These are phyloP conservation scores for Yamagishiella unicocca DNA, from an alignment of 139 green algal species.

Conservation along the genomic window DNA sequence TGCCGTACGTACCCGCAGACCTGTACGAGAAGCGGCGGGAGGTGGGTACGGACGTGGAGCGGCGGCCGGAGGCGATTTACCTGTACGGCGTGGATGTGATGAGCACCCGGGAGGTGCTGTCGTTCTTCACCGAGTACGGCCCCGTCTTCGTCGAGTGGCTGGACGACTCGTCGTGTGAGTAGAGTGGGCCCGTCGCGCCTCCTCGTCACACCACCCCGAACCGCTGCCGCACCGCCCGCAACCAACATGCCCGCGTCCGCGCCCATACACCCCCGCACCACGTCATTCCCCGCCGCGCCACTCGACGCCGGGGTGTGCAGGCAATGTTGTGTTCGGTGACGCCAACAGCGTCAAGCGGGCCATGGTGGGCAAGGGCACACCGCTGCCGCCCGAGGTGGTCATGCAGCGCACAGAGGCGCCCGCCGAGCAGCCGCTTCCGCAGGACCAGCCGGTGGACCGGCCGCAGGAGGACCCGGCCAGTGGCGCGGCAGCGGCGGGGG, in stretches of 20 bases:
- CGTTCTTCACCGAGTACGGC: slow-evolving; percentile 80
- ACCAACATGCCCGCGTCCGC: too few species aligned
- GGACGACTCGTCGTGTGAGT: slow-evolving; percentile 84
- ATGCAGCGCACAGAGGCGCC: neutral
- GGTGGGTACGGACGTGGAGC: slow-evolving; percentile 49
- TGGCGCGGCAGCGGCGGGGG: neutral
- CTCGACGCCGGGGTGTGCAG: too few species aligned
- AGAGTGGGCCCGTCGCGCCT: neutral
- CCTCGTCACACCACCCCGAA: too few species aligned
- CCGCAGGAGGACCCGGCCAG: neutral
- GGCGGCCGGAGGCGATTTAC: slow-evolving; percentile 58
- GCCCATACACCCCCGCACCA: too few species aligned
- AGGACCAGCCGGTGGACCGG: neutral
- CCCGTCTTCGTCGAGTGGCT: slow-evolving; percentile 92
- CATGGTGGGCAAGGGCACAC: slow-evolving; percentile 70
- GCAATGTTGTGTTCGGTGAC: slow-evolving; percentile 85
- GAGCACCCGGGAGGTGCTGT: slow-evolving; percentile 67
- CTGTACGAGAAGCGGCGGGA: slow-evolving; percentile 74
- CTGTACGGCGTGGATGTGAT: slow-evolving; percentile 93
- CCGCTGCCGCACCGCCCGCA: too few species aligned
- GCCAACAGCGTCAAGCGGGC: slow-evolving; percentile 70
- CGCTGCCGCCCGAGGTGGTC: slow-evolving; percentile 70
- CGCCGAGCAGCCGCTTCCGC: neutral
- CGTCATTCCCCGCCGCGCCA: too few species aligned
- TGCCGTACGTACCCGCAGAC: slow-evolving; percentile 36